Evolutionary conservation across 305 asterid genomes (phyloP).

Genomic region (Ilex paraguariensis): DNA sequence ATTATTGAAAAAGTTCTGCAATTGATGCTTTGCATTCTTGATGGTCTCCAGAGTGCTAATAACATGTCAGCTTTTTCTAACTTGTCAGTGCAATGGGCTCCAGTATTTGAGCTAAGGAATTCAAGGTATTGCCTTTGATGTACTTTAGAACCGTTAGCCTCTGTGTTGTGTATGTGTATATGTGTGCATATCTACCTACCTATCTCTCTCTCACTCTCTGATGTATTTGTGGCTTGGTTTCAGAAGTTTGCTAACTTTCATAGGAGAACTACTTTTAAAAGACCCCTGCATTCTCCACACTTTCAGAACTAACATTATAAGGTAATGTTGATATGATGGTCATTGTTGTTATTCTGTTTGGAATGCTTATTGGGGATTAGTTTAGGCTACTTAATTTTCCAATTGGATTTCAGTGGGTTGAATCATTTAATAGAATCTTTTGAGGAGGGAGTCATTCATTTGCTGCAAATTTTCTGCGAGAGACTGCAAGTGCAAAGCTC

Average conservation of each 20-base stretch:
- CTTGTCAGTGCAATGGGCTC: slow-evolving; percentile 53
- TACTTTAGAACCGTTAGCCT: too few relatives aligned
- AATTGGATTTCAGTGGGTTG: slow-evolving; percentile 63
- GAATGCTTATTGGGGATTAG: slow-evolving; percentile 6
- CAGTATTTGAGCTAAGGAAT: slow-evolving; percentile 58
- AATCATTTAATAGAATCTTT: slow-evolving; percentile 50
- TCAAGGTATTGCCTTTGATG: slow-evolving; percentile 41
- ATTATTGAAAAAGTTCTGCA: slow-evolving; percentile 52
- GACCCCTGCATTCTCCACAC: slow-evolving; percentile 38
- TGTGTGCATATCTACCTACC: not conserved
- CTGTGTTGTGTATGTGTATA: too few relatives aligned
- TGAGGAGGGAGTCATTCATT: slow-evolving; percentile 55
- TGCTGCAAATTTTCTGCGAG: slow-evolving; percentile 60
- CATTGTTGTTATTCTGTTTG: slow-evolving; percentile 12
- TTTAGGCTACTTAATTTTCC: slow-evolving; percentile 13
- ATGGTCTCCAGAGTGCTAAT: slow-evolving; percentile 46
- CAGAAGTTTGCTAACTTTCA: slow-evolving; percentile 75
- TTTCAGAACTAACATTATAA: slow-evolving; percentile 52
- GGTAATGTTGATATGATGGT: slow-evolving; percentile 36
- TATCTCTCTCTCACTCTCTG: slow-evolving; percentile 2
- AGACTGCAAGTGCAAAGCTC: slow-evolving; percentile 45
- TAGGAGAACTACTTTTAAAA: slow-evolving; percentile 55
- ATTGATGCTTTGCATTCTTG: slow-evolving; percentile 64
- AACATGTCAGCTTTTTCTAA: slow-evolving; percentile 32
- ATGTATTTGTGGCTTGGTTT: slow-evolving; percentile 22